These are phyloP conservation scores for Salix dunnii DNA, from an alignment of 345 rosid genomes.

Conservation along the genomic window DNA sequence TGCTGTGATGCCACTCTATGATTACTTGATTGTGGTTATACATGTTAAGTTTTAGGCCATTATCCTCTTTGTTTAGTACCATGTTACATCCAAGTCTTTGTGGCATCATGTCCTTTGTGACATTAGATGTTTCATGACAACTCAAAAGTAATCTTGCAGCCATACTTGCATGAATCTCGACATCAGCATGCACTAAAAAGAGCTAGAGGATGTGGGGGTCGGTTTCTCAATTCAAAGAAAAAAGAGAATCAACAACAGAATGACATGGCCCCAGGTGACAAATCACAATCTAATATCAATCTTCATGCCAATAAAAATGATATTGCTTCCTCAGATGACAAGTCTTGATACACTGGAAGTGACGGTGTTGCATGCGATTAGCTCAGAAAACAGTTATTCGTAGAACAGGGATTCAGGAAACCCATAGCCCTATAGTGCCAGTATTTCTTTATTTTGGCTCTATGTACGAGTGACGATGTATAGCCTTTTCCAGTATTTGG, in stretches of 20 bases:
- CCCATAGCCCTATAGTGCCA: neutral
- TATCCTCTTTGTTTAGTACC: neutral
- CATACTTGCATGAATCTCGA: constrained; percentile 95
- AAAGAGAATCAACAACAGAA: constrained; percentile 40
- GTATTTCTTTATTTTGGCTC: constrained; percentile 8
- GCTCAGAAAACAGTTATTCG: neutral
- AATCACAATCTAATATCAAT: constrained; percentile 59
- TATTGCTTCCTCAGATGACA: constrained; percentile 40
- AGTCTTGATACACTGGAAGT: constrained; percentile 33
- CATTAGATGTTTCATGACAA: neutral
- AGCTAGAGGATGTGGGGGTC: constrained; percentile 94
- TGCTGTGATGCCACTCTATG: neutral
- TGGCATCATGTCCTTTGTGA: neutral
- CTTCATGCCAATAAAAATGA: constrained; percentile 53
- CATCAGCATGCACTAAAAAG: constrained; percentile 90
- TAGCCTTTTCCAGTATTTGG: constrained; percentile 19
- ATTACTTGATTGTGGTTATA: neutral
- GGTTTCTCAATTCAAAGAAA: constrained; percentile 84
- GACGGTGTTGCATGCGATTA: neutral
- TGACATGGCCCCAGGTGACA: constrained; percentile 46
- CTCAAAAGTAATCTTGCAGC: constrained; percentile 46
- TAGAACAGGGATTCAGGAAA: neutral
- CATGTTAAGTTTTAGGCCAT: neutral
- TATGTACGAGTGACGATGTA: constrained; percentile 9
- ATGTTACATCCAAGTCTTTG: neutral